These are phyloP conservation scores for Fusarium graminum DNA, from an alignment of 2,329 filamentous ascomycete species.

Conservation along the genomic window DNA sequence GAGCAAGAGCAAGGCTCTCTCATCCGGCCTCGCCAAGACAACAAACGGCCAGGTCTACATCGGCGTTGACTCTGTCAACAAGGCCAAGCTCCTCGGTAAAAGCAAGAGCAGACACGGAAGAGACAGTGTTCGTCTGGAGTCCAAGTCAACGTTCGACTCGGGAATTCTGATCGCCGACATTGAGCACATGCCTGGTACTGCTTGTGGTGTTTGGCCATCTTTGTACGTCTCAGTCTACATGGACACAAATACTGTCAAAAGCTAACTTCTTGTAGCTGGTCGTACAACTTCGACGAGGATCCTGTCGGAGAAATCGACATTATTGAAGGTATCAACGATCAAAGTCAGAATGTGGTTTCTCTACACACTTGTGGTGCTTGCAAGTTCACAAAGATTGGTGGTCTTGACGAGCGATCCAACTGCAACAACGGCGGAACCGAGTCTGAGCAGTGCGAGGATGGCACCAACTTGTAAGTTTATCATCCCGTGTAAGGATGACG, in stretches of 20 bases:
- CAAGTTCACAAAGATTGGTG: slow-evolving; percentile 58
- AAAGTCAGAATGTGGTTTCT: slow-evolving; percentile 68
- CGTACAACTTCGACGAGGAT: slow-evolving; percentile 30
- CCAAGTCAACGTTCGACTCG: slow-evolving; percentile 69
- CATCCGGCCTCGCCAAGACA: slow-evolving; percentile 46
- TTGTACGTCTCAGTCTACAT: slow-evolving; percentile 17
- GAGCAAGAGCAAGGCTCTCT: slow-evolving; percentile 51
- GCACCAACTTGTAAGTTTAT: slow-evolving; percentile 20
- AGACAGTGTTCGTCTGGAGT: slow-evolving; percentile 74
- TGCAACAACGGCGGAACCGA: slow-evolving; percentile 62
- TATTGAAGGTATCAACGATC: slow-evolving; percentile 76
- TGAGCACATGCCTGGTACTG: slow-evolving; percentile 37
- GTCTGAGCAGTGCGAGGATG: slow-evolving; percentile 38
- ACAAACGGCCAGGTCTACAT: slow-evolving; percentile 11
- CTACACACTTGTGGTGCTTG: slow-evolving; percentile 70
- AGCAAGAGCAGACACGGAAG: slow-evolving; percentile 52
- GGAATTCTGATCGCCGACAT: slow-evolving; percentile 72
- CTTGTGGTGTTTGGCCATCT: slow-evolving; percentile 41
- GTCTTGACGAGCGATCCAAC: slow-evolving; percentile 54
- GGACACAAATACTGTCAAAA: accelerated
- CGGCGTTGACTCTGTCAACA: slow-evolving; percentile 11
- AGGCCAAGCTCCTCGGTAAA: slow-evolving; percentile 27
- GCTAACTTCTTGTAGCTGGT: slow-evolving; percentile 8
- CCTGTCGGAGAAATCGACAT: slow-evolving; percentile 76
- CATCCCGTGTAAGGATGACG: accelerated